phyloP scores from a whole-genome alignment of 177 flowering plant species.

The Tripterygium wilfordii region DNA sequence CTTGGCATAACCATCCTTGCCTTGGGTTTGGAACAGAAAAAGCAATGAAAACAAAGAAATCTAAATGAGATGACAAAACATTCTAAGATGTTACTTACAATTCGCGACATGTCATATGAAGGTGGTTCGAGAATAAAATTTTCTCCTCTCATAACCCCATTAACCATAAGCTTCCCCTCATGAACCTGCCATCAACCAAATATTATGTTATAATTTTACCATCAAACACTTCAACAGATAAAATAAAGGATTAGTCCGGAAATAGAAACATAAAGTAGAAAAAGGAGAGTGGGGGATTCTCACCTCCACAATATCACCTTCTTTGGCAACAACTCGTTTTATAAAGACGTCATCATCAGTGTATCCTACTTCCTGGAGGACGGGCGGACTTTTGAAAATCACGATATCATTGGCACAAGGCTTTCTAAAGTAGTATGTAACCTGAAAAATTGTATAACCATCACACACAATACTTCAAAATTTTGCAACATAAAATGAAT shows the following conservation, averaged over 20 bases:
- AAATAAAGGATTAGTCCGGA: no score
- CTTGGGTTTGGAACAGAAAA: no score
- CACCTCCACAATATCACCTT: conserved; percentile 92
- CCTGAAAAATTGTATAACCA: conserved; percentile 60
- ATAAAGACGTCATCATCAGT: conserved; percentile 94
- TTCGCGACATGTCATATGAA: conserved; percentile 72
- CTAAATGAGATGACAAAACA: not conserved
- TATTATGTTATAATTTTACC: no score
- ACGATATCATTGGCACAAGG: conserved; percentile 94
- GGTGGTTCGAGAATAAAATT: conserved; percentile 75
- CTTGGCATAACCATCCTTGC: no score
- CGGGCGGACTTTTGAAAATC: conserved; percentile 94
- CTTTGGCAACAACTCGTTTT: conserved; percentile 85
- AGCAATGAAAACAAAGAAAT: not conserved
- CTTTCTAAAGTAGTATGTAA: conserved; percentile 86
- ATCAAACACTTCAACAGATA: no score
- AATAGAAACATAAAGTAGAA: no score
- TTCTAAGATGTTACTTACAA: conserved; percentile 34
- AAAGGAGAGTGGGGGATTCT: conserved; percentile 10
- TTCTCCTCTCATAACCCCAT: conserved; percentile 76
- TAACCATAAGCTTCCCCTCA: conserved; percentile 76
- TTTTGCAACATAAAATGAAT: no score
- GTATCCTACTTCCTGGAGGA: conserved; percentile 89
- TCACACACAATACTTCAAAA: no score
- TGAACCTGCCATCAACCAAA: conserved; percentile 61